Base-by-base conservation (phyloP, 208 protist genomes). In the Leptomonas pyrrhocoris region DNA sequence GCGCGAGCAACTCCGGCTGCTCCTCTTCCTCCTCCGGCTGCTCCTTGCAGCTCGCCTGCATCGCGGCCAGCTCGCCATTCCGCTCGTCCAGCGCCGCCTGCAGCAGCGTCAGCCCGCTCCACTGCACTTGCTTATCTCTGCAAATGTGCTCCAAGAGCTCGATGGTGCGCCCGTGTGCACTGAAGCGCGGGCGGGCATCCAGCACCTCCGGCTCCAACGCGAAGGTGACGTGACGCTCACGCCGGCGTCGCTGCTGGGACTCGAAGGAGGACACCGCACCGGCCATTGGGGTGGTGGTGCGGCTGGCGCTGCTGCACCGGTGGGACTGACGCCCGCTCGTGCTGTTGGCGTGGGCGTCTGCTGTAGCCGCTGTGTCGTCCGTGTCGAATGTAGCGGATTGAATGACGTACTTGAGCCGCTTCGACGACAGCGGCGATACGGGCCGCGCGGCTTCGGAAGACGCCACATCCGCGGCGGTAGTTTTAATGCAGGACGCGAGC, bases 101-200 rank as follows among this genome's bases (percentile, higher is more conserved):
- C 61, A 76, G 53, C 53, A 76, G 31, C 31, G 55, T 48, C 54
- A 69, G 18, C 23, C 45, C 61, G 34, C 23, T 59, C 54, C 62
- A 76, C 40, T n/a, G 54, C 38, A 28, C 48, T 40, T 76, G 71
- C 61, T 76, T 68, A 55, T 76, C 71, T 55, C 68, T 43, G 53
- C 71, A 76, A 36, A 76, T 76, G 38, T 76, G 71, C 38, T 76
- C 71, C 19, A 76, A 62, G 45, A 76, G 55, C 38, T 76, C 62
- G 4, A 58, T 49, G 19, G 62, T 76, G 54, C 71, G 71, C 36
- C 71, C 42, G 45, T 70, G 48, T 8, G 71, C 43, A 25, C 62
- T 70, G 55, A 68, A 57, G 21, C 62, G 71, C 5, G 71, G 61
- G 12, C 71, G 71, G 8, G 62, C 55, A 27, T 76, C 71, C 19